Evolutionary conservation across 225 moss, liverwort and hornwort species (phyloP).

Genomic region (Climacium dendroides): DNA sequence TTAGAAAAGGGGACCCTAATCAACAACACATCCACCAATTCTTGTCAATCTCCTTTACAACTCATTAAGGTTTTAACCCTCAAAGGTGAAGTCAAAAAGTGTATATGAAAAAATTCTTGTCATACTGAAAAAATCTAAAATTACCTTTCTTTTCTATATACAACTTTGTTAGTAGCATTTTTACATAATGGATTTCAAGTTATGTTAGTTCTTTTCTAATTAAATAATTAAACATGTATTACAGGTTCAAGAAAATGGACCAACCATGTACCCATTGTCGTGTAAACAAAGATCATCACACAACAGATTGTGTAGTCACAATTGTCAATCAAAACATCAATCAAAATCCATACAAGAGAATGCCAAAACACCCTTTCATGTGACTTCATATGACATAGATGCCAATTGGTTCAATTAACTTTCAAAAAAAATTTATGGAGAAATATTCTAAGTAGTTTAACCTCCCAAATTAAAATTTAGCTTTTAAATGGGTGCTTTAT

Average conservation of each 20-base stretch:
- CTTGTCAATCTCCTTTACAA: background rate
- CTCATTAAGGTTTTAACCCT: background rate
- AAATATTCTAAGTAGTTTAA: too few relatives aligned
- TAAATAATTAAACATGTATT: background rate
- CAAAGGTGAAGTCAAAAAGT: background rate
- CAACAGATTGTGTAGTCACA: too few relatives aligned
- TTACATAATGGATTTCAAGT: background rate
- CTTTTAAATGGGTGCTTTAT: too few relatives aligned
- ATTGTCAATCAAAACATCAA: too few relatives aligned
- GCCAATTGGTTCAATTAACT: too few relatives aligned
- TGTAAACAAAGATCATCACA: too few relatives aligned
- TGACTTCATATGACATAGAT: too few relatives aligned
- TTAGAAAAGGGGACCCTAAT: rapidly evolving
- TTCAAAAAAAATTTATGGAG: too few relatives aligned
- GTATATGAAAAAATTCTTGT: background rate
- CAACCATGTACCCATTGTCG: background rate
- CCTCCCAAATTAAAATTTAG: too few relatives aligned
- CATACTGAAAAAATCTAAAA: too few relatives aligned
- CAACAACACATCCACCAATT: background rate
- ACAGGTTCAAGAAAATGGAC: background rate
- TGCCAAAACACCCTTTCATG: too few relatives aligned
- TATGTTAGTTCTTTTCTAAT: background rate
- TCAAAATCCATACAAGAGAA: too few relatives aligned
- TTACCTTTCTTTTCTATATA: background rate
- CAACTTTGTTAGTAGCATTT: background rate